Base-by-base conservation (phyloP, 345 rosid species). In the Tarenaya hassleriana region DNA sequence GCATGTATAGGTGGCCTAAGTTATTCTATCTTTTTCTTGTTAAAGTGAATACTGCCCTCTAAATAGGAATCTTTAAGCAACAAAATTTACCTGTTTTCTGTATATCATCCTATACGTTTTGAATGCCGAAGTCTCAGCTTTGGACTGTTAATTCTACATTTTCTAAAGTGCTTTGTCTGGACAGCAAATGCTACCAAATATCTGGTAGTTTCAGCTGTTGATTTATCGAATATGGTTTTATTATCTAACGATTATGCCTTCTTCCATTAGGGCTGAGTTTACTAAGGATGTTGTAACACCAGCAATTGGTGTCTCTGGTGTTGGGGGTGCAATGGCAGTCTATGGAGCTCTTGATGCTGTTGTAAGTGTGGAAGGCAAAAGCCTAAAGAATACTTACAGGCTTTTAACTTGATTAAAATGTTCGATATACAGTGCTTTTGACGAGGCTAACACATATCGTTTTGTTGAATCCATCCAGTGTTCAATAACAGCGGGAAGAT, bases 251-350 rank as follows among this genome's bases (percentile, higher is more conserved):
- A 11, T 40, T 29, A 3, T 13, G 0, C 55, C 27, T 54, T 54
- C 58, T 47, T 35, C 34, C 68, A 34, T 41, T 46, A 90, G 97
- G 91, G 94, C 97, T 46, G 91, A 77, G 63, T 90, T 82, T 70
- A 90, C 97, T 50, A 82, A 86, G 81, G 83, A 86, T 37, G 17
- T 90, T 46, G 94, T 80, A 50, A 77, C 77, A 50, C 97, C 97
- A 15, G 74, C 81, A 11, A 76, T 90, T 55, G 96, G 96, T 47
- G 86, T 72, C 41, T 59, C 91, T 52, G 94, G 97, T 55, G 89
- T 90, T 42, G 97, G 86, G 3, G 91, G 91, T 55, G 78, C 95
- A 7, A 82, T 90, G 97, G 97, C 88, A 33, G 79, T 84, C 41
- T 90, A 90, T 52, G 96, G 97, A 32, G 97, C 88, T 58, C 71